phyloP scores from a whole-genome alignment of 2,329 filamentous ascomycete genomes.

The Fusarium graminum region DNA sequence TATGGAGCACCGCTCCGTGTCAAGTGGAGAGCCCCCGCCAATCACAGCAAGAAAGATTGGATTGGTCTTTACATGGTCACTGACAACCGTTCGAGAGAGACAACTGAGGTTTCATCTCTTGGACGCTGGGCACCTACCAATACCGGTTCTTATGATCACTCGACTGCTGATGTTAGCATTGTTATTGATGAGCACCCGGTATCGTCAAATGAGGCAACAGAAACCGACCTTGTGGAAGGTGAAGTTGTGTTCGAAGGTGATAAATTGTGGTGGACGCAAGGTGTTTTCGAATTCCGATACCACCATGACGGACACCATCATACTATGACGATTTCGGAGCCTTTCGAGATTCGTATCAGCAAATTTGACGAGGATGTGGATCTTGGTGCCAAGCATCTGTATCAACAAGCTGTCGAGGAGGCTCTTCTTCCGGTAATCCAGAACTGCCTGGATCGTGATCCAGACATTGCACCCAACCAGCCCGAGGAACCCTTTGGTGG shows the following conservation, averaged over 20 bases:
- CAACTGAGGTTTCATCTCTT: slow-evolving; percentile 85
- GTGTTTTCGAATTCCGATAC: slow-evolving; percentile 96
- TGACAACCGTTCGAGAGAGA: slow-evolving; percentile 88
- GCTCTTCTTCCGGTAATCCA: slow-evolving; percentile 85
- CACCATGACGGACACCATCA: slow-evolving; percentile 94
- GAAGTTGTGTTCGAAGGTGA: slow-evolving; percentile 91
- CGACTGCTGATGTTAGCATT: slow-evolving; percentile 81
- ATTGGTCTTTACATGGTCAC: slow-evolving; percentile 96
- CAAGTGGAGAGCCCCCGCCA: slow-evolving; percentile 88
- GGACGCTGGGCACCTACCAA: slow-evolving; percentile 91
- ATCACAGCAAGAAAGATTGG: slow-evolving; percentile 94
- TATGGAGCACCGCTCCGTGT: slow-evolving; percentile 93
- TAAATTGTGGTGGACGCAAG: slow-evolving; percentile 97
- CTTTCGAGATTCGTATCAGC: slow-evolving; percentile 89
- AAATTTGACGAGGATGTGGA: slow-evolving; percentile 81
- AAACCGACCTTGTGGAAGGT: slow-evolving; percentile 75
- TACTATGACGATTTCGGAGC: slow-evolving; percentile 92
- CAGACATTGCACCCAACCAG: slow-evolving; percentile 86
- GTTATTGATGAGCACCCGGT: slow-evolving; percentile 74
- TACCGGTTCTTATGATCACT: slow-evolving; percentile 79
- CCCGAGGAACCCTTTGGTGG: slow-evolving; percentile 86
- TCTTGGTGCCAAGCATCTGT: slow-evolving; percentile 68
- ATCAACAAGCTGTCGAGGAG: slow-evolving; percentile 78
- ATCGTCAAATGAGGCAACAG: slow-evolving; percentile 63
- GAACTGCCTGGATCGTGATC: slow-evolving; percentile 93